Conservation (phyloP, 805 yeast species). For the Diddensiella transvaalensis region DNA sequence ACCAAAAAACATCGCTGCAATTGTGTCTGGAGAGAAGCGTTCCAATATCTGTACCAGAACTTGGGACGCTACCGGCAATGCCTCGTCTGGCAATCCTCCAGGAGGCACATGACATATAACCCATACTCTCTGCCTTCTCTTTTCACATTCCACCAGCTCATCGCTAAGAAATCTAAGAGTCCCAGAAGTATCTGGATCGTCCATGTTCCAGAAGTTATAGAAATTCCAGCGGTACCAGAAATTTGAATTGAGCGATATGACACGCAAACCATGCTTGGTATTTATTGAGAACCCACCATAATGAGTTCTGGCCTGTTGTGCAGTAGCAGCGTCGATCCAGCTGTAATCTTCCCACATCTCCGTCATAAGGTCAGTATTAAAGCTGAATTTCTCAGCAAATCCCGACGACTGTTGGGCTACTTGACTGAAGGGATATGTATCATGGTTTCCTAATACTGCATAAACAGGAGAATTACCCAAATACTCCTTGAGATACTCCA, state of each 20-base stretch:
- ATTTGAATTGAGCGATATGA: slow-evolving; percentile 63
- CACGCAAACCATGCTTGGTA: slow-evolving; percentile 54
- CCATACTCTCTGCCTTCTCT: slow-evolving; percentile 64
- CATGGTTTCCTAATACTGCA: slow-evolving; percentile 68
- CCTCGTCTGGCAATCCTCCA: slow-evolving; percentile 47
- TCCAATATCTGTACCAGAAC: slow-evolving; percentile 55
- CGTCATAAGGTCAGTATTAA: slow-evolving; percentile 48
- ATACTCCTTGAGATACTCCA: slow-evolving; percentile 50
- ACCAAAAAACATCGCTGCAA: slow-evolving; percentile 67
- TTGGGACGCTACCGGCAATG: slow-evolving; percentile 58
- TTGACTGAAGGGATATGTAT: slow-evolving; percentile 69
- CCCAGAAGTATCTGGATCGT: slow-evolving; percentile 58
- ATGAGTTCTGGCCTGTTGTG: slow-evolving; percentile 42
- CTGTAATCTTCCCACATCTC: slow-evolving; percentile 45
- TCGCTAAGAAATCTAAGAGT: slow-evolving; percentile 56
- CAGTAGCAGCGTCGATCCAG: slow-evolving; percentile 41
- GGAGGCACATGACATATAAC: slow-evolving; percentile 66
- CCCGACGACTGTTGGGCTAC: slow-evolving; percentile 52
- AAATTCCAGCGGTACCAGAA: slow-evolving; percentile 63
- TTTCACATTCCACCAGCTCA: slow-evolving; percentile 60
- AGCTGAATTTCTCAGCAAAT: slow-evolving; percentile 40
- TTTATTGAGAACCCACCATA: slow-evolving; percentile 60
- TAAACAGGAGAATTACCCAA: slow-evolving; percentile 54
- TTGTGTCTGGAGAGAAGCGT: slow-evolving; percentile 64
- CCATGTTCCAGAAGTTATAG: slow-evolving; percentile 50